Conservation (phyloP, 202 grass and related monocot genomes). For the Zizania palustris region DNA sequence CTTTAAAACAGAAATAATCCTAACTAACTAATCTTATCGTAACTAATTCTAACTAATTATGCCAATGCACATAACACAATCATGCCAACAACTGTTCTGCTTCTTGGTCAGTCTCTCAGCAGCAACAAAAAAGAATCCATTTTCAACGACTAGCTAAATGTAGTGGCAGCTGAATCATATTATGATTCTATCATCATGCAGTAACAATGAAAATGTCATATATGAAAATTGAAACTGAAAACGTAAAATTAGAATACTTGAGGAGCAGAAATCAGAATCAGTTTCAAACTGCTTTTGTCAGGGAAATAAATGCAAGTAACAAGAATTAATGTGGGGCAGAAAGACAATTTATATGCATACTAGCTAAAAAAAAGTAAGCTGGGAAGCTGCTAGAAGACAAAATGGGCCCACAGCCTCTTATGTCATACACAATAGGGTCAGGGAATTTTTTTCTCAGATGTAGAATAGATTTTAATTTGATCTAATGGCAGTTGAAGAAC, state of each 20-base stretch:
- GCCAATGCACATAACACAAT: too few relatives aligned
- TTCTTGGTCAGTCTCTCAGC: conserved; percentile 4
- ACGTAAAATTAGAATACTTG: conserved; percentile 13
- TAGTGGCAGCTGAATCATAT: neutral
- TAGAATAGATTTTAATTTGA: too few relatives aligned
- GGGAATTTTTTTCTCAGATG: neutral
- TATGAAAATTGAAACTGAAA: conserved; percentile 10
- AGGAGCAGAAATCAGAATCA: conserved; percentile 16
- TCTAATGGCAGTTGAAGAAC: neutral
- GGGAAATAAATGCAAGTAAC: neutral
- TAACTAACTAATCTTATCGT: too few relatives aligned
- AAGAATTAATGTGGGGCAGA: conserved; percentile 16
- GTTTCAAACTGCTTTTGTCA: conserved; percentile 25
- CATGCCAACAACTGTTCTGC: conserved; percentile 15
- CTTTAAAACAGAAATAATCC: too few relatives aligned
- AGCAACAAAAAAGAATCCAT: conserved; percentile 28
- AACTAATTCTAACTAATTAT: too few relatives aligned
- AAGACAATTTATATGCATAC: conserved; percentile 18
- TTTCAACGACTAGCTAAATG: conserved; percentile 10
- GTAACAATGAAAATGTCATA: neutral
- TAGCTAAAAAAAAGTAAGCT: conserved; percentile 6
- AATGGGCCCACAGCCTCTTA: neutral
- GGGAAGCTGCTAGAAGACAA: neutral
- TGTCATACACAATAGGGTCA: neutral
- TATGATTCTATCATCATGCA: conserved; percentile 1